phyloP scores from a whole-genome alignment of 2,329 filamentous ascomycete species.

The Penicillium corylophilum region DNA sequence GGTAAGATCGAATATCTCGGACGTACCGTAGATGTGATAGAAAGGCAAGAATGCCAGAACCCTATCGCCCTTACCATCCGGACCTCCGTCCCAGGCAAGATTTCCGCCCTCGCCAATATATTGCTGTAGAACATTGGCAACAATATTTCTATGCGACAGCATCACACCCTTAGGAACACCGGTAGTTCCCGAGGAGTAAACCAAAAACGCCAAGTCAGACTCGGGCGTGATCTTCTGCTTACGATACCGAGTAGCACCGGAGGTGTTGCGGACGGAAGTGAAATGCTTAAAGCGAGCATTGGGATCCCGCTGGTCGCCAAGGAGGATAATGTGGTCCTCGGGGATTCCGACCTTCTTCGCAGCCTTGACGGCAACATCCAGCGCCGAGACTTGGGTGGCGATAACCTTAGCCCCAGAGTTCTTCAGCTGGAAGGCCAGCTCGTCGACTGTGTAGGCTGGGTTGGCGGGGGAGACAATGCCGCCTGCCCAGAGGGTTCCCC shows the following conservation, averaged over 20 bases:
- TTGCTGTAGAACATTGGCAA: conserved; percentile 67
- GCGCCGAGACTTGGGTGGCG: conserved; percentile 67
- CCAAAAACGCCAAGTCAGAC: conserved; percentile 77
- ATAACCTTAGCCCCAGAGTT: conserved; percentile 74
- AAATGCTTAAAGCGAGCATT: conserved; percentile 67
- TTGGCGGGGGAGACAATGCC: conserved; percentile 83
- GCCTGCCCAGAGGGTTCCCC: conserved; percentile 80
- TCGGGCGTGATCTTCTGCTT: conserved; percentile 64
- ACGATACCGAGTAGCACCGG: conserved; percentile 58
- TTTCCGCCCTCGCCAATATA: conserved; percentile 55
- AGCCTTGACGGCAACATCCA: conserved; percentile 66
- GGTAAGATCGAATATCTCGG: neutral
- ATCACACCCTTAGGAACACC: conserved; percentile 89
- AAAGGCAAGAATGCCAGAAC: conserved; percentile 81
- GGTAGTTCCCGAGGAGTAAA: conserved; percentile 88
- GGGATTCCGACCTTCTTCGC: conserved; percentile 69
- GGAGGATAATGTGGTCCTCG: conserved; percentile 69
- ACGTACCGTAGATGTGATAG: conserved; percentile 82
- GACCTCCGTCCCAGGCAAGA: conserved; percentile 58
- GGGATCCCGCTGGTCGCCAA: conserved; percentile 64
- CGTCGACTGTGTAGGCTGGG: conserved; percentile 78
- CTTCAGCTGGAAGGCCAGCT: conserved; percentile 80
- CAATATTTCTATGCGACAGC: conserved; percentile 78
- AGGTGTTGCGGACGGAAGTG: conserved; percentile 64
- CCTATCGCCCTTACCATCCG: conserved; percentile 65